Percentiles rank a stretch among this genome's conserved stretches.
Conservation (phyloP, 345 rosid species). For the Eucalyptus regnans region DNA sequence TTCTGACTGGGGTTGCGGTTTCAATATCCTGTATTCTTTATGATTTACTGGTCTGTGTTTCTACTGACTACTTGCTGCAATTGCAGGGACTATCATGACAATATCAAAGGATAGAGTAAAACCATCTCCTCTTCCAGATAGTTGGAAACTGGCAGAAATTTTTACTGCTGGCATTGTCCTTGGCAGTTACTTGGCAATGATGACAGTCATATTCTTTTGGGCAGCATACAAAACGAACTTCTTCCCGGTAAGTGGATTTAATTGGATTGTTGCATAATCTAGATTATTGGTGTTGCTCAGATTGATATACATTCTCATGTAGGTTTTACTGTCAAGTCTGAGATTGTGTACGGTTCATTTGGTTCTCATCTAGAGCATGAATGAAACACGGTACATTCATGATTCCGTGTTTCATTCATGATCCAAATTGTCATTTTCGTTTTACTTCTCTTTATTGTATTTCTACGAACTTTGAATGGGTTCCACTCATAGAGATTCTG, state of each 20-base stretch:
- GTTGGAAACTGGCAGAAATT: slow-evolving; percentile 97
- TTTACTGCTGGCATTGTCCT: slow-evolving; percentile 84
- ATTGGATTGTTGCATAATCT: background rate
- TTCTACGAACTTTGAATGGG: background rate
- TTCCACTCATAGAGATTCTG: background rate
- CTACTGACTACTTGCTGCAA: slow-evolving; percentile 1
- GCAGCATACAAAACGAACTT: slow-evolving; percentile 86
- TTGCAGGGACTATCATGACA: slow-evolving; percentile 94
- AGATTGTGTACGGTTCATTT: background rate
- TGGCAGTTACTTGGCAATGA: slow-evolving; percentile 94
- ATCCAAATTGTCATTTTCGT: background rate
- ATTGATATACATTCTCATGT: background rate
- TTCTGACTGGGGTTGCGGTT: background rate
- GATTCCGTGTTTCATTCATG: background rate
- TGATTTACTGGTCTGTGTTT: background rate
- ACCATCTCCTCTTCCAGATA: slow-evolving; percentile 97
- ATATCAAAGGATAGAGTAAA: slow-evolving; percentile 98
- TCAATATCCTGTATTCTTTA: background rate
- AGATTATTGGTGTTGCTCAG: background rate
- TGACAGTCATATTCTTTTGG: slow-evolving; percentile 99
- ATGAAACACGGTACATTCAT: no score
- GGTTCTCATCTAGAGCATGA: background rate
- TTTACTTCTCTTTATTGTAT: background rate
- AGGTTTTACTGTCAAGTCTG: background rate
- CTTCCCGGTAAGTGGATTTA: slow-evolving; percentile 71